A percentile compares a stretch with the other conserved stretches of the same genome.
These are phyloP conservation scores for Yamadazyma pseudoaaseri DNA, from an alignment of 1,139 yeast genomes.

Conservation along the genomic window DNA sequence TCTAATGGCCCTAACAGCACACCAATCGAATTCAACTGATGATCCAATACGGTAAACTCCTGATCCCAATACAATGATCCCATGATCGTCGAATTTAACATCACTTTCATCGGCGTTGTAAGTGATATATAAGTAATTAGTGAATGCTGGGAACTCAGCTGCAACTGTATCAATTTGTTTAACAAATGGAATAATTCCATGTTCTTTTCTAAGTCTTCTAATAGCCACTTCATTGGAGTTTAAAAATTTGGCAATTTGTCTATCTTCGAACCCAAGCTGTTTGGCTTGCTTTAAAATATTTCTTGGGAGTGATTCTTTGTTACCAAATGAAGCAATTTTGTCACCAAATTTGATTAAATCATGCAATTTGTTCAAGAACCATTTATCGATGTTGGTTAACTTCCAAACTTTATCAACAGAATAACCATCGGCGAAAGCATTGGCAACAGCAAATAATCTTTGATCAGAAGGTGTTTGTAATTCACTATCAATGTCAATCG, in stretches of 20 bases:
- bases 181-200: conserved; percentile 87
- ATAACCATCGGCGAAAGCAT: conserved; percentile 83
- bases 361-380: conserved; percentile 90
- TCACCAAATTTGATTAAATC: conserved; percentile 70
- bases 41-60: conserved; percentile 96
- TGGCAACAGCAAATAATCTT: conserved; percentile 94
- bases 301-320: conserved; percentile 60
- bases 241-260: conserved; percentile 90
- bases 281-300: conserved; percentile 78
- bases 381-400: conserved; percentile 90
- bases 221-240: conserved; percentile 92
- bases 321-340: conserved; percentile 57
- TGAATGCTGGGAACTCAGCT: conserved; percentile 97
- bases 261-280: conserved; percentile 95
- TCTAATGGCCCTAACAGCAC: conserved; percentile 94
- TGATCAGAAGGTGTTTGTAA: conserved; percentile 95
- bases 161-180: conserved; percentile 99
- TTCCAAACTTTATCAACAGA: conserved; percentile 91
- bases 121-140: conserved; percentile 93
- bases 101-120: conserved; percentile 93
- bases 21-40: conserved; percentile 94
- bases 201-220: conserved; percentile 85
- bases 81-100: conserved; percentile 78
- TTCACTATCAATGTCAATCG: conserved; percentile 86
- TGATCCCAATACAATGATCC: conserved; percentile 87